Percentiles rank a stretch among this genome's conserved stretches.
These are phyloP conservation scores for Microcyclospora pomicola DNA, from an alignment of 2,329 filamentous ascomycete genomes.

Conservation along the genomic window DNA sequence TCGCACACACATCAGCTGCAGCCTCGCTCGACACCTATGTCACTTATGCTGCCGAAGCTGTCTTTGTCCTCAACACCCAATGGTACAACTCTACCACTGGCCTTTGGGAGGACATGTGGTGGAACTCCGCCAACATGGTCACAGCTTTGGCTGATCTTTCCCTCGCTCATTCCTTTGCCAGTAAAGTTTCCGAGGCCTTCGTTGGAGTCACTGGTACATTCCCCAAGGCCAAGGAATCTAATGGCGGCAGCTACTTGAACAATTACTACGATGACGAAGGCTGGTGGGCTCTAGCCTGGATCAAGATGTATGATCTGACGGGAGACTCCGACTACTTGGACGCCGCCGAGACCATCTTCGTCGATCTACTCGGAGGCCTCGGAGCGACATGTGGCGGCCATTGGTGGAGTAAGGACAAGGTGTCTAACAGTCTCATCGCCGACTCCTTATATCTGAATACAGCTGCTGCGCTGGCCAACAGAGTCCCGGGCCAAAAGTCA, in stretches of 20 bases:
- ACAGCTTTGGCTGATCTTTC: slow-evolving; percentile 46
- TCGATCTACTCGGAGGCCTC: slow-evolving; percentile 29
- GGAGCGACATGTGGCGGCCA: slow-evolving; percentile 30
- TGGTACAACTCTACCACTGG: slow-evolving; percentile 20
- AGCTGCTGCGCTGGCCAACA: slow-evolving; percentile 41
- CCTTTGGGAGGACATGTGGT: slow-evolving; percentile 56
- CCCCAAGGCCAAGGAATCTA: slow-evolving; percentile 5
- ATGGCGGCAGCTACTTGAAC: slow-evolving; percentile 24
- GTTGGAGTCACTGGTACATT: slow-evolving; percentile 26
- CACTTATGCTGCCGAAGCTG: slow-evolving; percentile 3
- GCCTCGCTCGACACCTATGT: slow-evolving; percentile 1
- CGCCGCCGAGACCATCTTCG: slow-evolving; percentile 34
- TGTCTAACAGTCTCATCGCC: slow-evolving; percentile 37
- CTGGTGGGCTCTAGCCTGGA: slow-evolving; percentile 41
- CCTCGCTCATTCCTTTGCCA: slow-evolving; percentile 22
- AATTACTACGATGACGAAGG: slow-evolving; percentile 39
- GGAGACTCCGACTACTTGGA: slow-evolving; percentile 30
- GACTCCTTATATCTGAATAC: slow-evolving; percentile 42
- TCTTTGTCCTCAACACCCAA: slow-evolving; percentile 1
- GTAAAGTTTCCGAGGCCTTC: slow-evolving; percentile 27
- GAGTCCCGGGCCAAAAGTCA: slow-evolving; percentile 24
- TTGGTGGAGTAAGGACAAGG: slow-evolving; percentile 30
- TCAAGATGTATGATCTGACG: slow-evolving; percentile 39
- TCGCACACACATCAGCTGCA: neutral
- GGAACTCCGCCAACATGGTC: slow-evolving; percentile 57